A percentile compares a stretch with the other conserved stretches of the same genome.
phyloP scores from a whole-genome alignment of 2,329 filamentous ascomycete genomes.

The Fusarium annulatum region DNA sequence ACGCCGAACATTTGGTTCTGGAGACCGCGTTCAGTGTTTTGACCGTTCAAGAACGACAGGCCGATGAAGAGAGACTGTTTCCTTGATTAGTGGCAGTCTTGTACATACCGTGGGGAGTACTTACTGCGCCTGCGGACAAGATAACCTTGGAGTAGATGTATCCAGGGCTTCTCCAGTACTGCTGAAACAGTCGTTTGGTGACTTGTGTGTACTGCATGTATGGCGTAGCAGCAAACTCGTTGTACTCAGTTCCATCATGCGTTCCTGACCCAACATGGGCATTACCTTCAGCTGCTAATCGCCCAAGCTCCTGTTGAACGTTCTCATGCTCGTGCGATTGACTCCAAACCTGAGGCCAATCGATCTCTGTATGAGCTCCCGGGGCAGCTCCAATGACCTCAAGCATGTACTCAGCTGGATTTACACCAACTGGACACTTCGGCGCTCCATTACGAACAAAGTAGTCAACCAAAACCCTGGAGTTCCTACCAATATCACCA shows the following conservation, averaged over 20 bases:
- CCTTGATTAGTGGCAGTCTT: background rate
- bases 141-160: constrained; percentile 70
- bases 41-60: constrained; percentile 72
- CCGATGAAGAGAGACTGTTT: constrained; percentile 69
- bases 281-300: constrained; percentile 9
- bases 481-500: constrained; percentile 70
- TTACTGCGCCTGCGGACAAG: constrained; percentile 41
- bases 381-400: constrained; percentile 58
- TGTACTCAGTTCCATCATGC: constrained; percentile 22
- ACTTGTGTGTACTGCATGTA: constrained; percentile 50
- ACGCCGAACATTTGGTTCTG: constrained; percentile 79
- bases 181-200: constrained; percentile 50
- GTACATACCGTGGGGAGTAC: constrained; percentile 36
- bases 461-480: constrained; percentile 64
- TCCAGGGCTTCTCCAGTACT: constrained; percentile 59
- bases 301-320: constrained; percentile 51
- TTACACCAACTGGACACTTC: constrained; percentile 64
- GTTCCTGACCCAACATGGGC: background rate
- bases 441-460: constrained; percentile 72
- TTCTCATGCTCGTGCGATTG: constrained; percentile 46
- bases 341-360: constrained; percentile 54
- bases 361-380: constrained; percentile 57
- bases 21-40: constrained; percentile 71
- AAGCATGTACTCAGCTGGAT: constrained; percentile 77
- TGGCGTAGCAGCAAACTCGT: constrained; percentile 48